phyloP scores from a whole-genome alignment of 306 rosid genomes.

The Quercus glauca region DNA sequence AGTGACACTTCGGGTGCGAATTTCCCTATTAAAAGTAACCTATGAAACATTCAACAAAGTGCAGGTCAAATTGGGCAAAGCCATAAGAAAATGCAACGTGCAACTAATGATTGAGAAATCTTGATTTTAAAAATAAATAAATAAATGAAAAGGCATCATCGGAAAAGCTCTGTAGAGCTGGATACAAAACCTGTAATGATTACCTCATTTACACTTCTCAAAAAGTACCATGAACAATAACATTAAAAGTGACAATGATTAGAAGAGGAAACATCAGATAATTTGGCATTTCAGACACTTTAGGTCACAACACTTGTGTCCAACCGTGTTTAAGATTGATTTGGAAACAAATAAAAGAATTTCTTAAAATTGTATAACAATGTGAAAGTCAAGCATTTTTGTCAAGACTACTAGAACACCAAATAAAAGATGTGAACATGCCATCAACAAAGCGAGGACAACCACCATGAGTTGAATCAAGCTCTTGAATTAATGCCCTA shows the following conservation, averaged over 20 bases:
- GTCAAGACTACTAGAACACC: not conserved
- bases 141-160: not conserved
- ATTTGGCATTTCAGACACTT: not conserved
- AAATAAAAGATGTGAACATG: not conserved
- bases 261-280: not conserved
- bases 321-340: not conserved
- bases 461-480: constrained; percentile 2
- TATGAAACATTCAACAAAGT: constrained; percentile 35
- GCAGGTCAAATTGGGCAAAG: constrained; percentile 18
- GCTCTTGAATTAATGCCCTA: constrained; percentile 7
- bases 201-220: not conserved
- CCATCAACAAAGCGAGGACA: constrained; percentile 6
- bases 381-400: not conserved
- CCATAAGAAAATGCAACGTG: not conserved
- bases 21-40: constrained; percentile 81
- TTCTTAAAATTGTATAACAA: not conserved
- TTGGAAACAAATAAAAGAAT: not conserved
- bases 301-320: not conserved
- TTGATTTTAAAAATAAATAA: not conserved
- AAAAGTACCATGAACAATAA: not conserved
- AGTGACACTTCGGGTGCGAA: constrained; percentile 82
- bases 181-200: not conserved
- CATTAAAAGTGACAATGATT: not conserved
- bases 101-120: not conserved
- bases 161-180: not conserved